Conservation (phyloP, 1,139 yeast genomes). For the Suhomyces choctaworum region DNA sequence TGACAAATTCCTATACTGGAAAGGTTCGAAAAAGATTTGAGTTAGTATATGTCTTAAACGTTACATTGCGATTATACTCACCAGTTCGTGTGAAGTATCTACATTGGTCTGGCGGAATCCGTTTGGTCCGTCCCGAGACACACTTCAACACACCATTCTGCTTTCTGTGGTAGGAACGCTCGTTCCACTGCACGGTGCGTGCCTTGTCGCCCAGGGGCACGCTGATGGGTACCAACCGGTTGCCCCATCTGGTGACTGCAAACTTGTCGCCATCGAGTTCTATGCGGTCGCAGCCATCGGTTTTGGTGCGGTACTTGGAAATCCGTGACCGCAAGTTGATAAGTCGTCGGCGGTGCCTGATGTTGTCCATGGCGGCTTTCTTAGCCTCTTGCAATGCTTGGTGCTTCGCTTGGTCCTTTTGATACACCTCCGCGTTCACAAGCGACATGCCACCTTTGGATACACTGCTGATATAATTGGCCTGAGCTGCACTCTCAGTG, state of each 20-base stretch:
- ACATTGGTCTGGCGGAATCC: constrained; percentile 30
- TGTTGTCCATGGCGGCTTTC: constrained; percentile 20
- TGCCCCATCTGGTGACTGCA: constrained; percentile 38
- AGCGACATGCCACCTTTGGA: constrained; percentile 39
- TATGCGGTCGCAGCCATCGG: constrained; percentile 41
- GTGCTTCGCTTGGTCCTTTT: constrained; percentile 28
- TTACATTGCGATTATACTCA: constrained; percentile 24
- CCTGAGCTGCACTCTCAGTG: background rate
- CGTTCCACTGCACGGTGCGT: constrained; percentile 31
- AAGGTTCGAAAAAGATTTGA: constrained; percentile 22
- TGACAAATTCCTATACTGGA: constrained; percentile 49
- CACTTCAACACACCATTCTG: constrained; percentile 32
- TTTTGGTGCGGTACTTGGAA: constrained; percentile 26
- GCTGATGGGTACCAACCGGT: constrained; percentile 32
- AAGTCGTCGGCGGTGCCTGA: constrained; percentile 16
- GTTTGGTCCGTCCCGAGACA: constrained; percentile 10
- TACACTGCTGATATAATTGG: constrained; percentile 22
- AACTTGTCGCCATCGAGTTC: constrained; percentile 32
- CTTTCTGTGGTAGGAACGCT: constrained; percentile 24
- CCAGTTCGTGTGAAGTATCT: constrained; percentile 44
- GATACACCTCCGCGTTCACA: constrained; percentile 35
- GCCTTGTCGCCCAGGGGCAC: constrained; percentile 17
- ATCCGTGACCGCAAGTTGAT: constrained; percentile 9
- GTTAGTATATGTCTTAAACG: constrained; percentile 18
- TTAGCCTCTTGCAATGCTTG: constrained; percentile 16